Conservation (phyloP, 305 asterid genomes). For the Solanum chacoense region DNA sequence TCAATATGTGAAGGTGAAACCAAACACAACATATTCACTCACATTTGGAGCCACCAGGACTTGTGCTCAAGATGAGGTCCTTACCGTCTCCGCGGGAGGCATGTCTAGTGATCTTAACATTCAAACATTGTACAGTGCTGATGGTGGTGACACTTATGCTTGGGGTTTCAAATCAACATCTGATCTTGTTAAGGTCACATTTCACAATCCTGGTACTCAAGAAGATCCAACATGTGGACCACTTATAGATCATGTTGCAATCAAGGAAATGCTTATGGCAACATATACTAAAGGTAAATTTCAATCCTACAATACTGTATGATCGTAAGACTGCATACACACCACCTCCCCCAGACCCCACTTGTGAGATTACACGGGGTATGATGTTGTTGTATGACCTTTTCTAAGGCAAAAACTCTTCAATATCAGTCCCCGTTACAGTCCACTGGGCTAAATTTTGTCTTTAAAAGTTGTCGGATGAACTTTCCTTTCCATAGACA, state of each 20-base stretch:
- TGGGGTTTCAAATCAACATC: constrained; percentile 52
- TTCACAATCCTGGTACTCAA: constrained; percentile 59
- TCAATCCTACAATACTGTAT: background rate
- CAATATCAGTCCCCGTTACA: background rate
- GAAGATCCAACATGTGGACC: constrained; percentile 86
- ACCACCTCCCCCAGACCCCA: background rate
- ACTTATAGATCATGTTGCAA: constrained; percentile 61
- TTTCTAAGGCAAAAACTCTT: background rate
- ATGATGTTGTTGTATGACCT: background rate
- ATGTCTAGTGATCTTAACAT: constrained; percentile 47
- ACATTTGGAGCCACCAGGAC: constrained; percentile 72
- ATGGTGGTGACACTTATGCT: constrained; percentile 75
- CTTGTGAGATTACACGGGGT: background rate
- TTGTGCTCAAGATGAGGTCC: constrained; percentile 68
- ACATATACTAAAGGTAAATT: constrained; percentile 32
- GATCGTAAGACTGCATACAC: background rate
- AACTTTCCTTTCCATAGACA: background rate
- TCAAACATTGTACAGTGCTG: constrained; percentile 58
- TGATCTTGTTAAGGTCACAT: constrained; percentile 40
- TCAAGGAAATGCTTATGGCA: constrained; percentile 42
- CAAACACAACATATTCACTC: constrained; percentile 27
- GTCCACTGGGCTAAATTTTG: background rate
- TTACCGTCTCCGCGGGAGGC: constrained; percentile 44
- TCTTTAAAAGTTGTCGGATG: background rate
- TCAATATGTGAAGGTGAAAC: constrained; percentile 35